Evolutionary conservation across 2,329 filamentous ascomycete species (phyloP).

Genomic region (Hypoxylon sp.): DNA sequence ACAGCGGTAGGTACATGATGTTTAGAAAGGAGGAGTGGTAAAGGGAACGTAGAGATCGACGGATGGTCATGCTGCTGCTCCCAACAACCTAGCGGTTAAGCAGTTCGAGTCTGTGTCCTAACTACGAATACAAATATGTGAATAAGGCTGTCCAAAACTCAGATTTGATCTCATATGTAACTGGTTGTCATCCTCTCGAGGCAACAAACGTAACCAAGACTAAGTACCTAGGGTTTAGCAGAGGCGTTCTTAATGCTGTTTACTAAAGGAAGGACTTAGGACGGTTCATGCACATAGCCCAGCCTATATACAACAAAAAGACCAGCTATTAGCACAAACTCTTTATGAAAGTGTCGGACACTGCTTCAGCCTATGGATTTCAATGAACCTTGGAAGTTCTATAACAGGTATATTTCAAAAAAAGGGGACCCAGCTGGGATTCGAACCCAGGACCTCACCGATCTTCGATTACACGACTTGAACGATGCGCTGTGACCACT

Average conservation of each 20-base stretch:
- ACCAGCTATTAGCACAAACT: not conserved
- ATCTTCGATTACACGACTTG: not conserved
- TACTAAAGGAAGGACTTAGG: not conserved
- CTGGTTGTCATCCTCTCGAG: not conserved
- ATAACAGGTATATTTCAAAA: not conserved
- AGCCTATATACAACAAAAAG: not conserved
- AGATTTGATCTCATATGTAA: not conserved
- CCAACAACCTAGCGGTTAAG: too few species aligned
- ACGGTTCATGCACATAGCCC: not conserved
- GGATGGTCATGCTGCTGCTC: too few species aligned
- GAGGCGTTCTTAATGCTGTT: too few species aligned
- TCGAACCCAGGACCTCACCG: constrained; percentile 1
- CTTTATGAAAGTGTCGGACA: not conserved
- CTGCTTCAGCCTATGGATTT: not conserved
- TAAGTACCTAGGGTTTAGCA: not conserved
- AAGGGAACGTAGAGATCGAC: too few species aligned
- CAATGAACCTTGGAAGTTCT: not conserved
- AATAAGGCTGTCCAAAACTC: too few species aligned
- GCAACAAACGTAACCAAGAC: not conserved
- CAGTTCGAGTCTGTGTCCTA: too few species aligned
- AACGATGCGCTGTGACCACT: constrained; percentile 1
- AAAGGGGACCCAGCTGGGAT: not conserved
- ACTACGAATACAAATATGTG: too few species aligned
- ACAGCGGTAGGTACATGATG: too few species aligned
- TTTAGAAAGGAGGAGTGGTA: too few species aligned